A percentile compares a stretch with the other conserved stretches of the same genome.
Conservation (phyloP, 202 grass and related monocot genomes). For the Schoenoplectus triqueter region DNA sequence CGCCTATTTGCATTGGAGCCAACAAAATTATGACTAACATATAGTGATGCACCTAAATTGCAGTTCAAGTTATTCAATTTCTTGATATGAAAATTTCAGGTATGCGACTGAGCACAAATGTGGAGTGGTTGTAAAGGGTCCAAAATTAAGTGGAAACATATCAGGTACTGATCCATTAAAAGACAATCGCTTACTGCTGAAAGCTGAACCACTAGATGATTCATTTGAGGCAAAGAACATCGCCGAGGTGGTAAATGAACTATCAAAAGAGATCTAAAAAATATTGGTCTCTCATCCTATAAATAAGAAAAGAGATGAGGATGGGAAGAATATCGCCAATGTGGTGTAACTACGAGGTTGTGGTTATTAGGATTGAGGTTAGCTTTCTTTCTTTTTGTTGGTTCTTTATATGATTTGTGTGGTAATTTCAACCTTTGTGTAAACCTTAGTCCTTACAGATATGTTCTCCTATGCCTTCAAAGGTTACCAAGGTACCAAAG, state of each 20-base stretch:
- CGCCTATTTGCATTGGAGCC: not conserved
- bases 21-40: not conserved
- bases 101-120: constrained; percentile 97
- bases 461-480: not conserved
- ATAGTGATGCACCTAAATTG: not conserved
- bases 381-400: constrained; percentile 44
- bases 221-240: constrained; percentile 89
- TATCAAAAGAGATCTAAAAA: constrained; percentile 79
- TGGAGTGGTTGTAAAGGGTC: constrained; percentile 94
- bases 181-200: constrained; percentile 85
- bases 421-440: not conserved
- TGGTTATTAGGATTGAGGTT: constrained; percentile 94
- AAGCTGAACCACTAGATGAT: constrained; percentile 74
- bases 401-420: not conserved
- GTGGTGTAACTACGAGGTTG: constrained; percentile 79
- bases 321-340: constrained; percentile 88
- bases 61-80: not conserved
- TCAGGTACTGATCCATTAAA: constrained; percentile 96
- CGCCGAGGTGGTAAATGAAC: constrained; percentile 77
- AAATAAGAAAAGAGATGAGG: constrained; percentile 64
- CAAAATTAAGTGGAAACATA: constrained; percentile 89
- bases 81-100: constrained; percentile 43
- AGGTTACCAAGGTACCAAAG: not conserved
- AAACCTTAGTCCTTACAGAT: not conserved
- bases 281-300: constrained; percentile 77